Base-by-base conservation (phyloP, 495 filamentous ascomycete species). In the Talaromyces stipitatus region DNA sequence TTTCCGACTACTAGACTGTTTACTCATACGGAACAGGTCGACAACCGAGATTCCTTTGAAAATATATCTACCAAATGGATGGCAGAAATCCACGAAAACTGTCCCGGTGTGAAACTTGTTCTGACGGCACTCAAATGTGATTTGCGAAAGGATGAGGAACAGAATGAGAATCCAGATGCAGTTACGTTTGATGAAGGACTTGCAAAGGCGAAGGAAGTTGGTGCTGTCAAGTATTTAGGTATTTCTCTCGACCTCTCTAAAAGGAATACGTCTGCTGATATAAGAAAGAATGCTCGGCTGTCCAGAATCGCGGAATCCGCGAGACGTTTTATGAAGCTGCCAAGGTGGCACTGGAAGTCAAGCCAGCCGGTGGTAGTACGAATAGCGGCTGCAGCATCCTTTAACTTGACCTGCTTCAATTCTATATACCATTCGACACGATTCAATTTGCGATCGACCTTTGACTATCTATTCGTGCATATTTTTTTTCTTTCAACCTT, bases 1-100 rank as follows among this genome's bases (percentile, higher is more conserved):
- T 5, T 30, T 22, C 30, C 8, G 18, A 8, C 23, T 27, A 4
- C n/a, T n/a, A 27, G 2, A 54, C 4, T 30, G 2, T 24, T 16
- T 16, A 20, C 24, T 58, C 24, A 26, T 12, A n/a, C 9, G 11
- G 33, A 54, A 59, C 55, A 85, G 83, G 79, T 97, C 66, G 94
- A 97, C 70, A 94, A 87, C 67, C 90, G 85, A 47, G 92, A 97
- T 67, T 97, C 92, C 24, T 85, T 98, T 60, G 94, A 97, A 71
- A 98, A 98, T 80, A 90, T 98, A 51, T 91, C 95, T 65, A 91
- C 89, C 55, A 98, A 97, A 74, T 98, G 94, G 94, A 89, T 97
- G 16, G 85, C 89, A 50, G 94, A 98, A 70, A 98, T 98, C 58
- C 89, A 90, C 33, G 95, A 97, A 71, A 96, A 98, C 69, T 97